These are phyloP conservation scores for Plantago coronopus DNA, from an alignment of 305 asterid genomes.

Conservation along the genomic window DNA sequence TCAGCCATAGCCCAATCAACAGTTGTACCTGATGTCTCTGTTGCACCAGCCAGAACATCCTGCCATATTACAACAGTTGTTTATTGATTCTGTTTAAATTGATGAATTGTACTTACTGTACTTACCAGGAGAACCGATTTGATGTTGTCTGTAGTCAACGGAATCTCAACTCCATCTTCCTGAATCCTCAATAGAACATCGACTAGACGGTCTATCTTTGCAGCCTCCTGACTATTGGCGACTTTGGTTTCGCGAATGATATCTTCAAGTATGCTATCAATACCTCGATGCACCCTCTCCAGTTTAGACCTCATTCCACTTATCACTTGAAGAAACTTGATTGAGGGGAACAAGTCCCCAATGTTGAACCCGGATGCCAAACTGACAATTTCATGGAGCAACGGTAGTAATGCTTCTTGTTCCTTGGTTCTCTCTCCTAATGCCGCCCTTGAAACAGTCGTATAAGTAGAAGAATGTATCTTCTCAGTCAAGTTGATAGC, in stretches of 20 bases:
- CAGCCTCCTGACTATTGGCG: background rate
- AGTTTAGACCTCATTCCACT: constrained; percentile 3
- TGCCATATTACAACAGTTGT: background rate
- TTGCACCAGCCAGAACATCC: background rate
- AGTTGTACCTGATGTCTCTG: background rate
- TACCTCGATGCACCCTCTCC: background rate
- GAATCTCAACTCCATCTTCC: background rate
- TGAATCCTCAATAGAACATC: constrained; percentile 13
- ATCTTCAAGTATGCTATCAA: background rate
- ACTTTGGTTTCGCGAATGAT: constrained; percentile 1
- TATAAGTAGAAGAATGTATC: constrained; percentile 8
- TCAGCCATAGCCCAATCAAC: background rate
- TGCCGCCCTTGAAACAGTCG: constrained; percentile 17
- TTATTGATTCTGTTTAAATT: too few relatives aligned
- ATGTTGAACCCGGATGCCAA: background rate
- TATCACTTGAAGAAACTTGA: constrained; percentile 1
- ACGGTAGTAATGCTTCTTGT: constrained; percentile 20
- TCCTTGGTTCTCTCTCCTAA: constrained; percentile 25
- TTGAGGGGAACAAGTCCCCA: constrained; percentile 13
- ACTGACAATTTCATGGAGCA: background rate
- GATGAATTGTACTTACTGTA: too few relatives aligned
- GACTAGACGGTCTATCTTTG: constrained; percentile 2
- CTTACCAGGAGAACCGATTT: constrained; percentile 10
- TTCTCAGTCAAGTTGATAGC: constrained; percentile 18
- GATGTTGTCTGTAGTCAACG: constrained; percentile 3